phyloP scores from a whole-genome alignment of 495 filamentous ascomycete genomes.

The Hypoxylon cercidicola region DNA sequence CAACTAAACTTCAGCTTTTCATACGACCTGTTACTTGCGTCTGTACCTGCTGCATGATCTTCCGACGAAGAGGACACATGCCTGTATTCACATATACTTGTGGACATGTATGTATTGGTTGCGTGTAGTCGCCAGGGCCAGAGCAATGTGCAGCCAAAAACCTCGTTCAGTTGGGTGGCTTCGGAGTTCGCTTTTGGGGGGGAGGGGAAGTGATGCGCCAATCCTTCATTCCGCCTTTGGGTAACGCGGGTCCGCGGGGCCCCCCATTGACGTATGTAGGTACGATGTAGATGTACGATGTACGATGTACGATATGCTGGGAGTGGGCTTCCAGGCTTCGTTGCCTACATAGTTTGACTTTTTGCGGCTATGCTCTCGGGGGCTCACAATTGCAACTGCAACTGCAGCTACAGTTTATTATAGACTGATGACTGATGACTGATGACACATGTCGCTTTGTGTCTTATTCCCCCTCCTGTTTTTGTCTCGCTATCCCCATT shows the following conservation, averaged over 20 bases:
- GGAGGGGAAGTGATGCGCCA: neutral
- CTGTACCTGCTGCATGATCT: too few relatives aligned
- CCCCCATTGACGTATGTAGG: neutral
- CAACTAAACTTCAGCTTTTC: too few relatives aligned
- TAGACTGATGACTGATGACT: slow-evolving; percentile 17
- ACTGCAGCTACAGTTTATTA: neutral
- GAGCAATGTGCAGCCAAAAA: too few relatives aligned
- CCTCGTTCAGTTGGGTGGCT: neutral
- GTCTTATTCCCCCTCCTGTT: slow-evolving; percentile 15
- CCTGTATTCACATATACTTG: too few relatives aligned
- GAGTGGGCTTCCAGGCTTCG: neutral
- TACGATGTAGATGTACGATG: neutral
- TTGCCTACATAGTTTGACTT: slow-evolving; percentile 28
- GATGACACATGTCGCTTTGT: slow-evolving; percentile 29
- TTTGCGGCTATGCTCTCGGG: slow-evolving; percentile 39
- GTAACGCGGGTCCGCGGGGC: slow-evolving; percentile 2
- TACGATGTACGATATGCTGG: slow-evolving; percentile 10
- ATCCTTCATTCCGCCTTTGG: slow-evolving; percentile 21
- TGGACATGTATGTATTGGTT: too few relatives aligned
- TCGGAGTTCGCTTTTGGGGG: neutral
- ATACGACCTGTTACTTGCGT: too few relatives aligned
- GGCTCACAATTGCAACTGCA: slow-evolving; percentile 17
- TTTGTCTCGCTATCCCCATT: slow-evolving; percentile 1
- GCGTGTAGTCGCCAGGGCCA: too few relatives aligned
- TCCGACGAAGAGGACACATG: too few relatives aligned